Evolutionary conservation across 352 stramenopile species (phyloP), one percentile per base, ranked within the genome.

Genomic region (Phytopythium ostracodes): DNA sequence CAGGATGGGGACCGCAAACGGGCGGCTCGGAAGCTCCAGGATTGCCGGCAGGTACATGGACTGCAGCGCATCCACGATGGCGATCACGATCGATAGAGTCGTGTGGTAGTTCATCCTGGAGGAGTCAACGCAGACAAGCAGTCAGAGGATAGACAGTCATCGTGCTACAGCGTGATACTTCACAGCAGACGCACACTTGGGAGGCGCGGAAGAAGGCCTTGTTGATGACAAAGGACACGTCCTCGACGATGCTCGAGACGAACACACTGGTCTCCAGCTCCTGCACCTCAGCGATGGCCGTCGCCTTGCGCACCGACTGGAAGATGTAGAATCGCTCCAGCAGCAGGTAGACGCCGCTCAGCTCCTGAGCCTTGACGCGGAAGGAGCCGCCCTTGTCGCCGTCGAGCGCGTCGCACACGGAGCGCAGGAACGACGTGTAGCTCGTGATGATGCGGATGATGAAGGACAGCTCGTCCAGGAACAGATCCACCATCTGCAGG

Each of bases 241-340:
- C 84, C 59, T 95, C 84, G 27, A 95, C 86, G 18, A 92, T 77
- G 68, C 84, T 93, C 22, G 77, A 91, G 4, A 92, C 78, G 53
- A 84, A 93, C 17, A 93, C 79, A 22, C 72, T 65, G 0, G 74
- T 53, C 63, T 91, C 76, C 22, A 95, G 69, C 62, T 85, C 77
- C 59, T 95, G 84, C 8, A 77, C 81, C 56, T 95, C 86, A 25
- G 84, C 79, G 66, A 95, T 92, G 20, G 78, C 83, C 0, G 82
- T 90, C 31, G 86, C 86, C 66, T 95, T 95, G 66, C 89, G 84
- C 43, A 91, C 81, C 5, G 83, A 91, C 67, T 95, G 86, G 49
- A 90, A 88, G 17, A 95, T 75, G 64, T 95, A 95, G 59, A 92
- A 95, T 27, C 83, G 81, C 67, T 93, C 86, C 8, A 95, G 59